Base-by-base conservation (phyloP, 805 yeast genomes). In the Metschnikowia continentalis region DNA sequence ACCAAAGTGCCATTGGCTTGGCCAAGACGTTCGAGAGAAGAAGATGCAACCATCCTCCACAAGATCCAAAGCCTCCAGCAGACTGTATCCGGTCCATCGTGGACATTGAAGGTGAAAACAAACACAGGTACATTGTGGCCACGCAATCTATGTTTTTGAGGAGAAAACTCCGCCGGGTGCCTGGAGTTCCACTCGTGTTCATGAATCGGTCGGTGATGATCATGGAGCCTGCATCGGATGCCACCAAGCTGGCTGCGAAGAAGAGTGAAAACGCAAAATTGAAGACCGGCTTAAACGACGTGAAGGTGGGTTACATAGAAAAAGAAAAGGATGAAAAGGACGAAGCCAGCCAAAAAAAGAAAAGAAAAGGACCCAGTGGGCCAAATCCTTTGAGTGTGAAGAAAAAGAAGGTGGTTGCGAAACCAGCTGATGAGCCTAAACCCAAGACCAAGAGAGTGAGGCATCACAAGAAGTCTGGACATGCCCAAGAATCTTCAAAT, bases 371-470 rank as follows among this genome's bases (percentile, higher is more conserved):
- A 3, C 86, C 90, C 10, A 86, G 83, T 59, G 91, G 79, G 32
- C 96, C 97, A 6, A 92, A 92, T 65, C 97, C 98, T 1, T 72
- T 92, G 60, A 90, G 97, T 71, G 74, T 90, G 47, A 90, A 89
- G 71, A 90, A 86, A 75, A 86, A 83, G 72, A 80, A 79, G 66
- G 62, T 48, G 6, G 84, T 82, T 71, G 79, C 78, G 64, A 61
- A 48, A 4, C 22, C 36, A 4, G 11, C 15, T 3, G 40, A 44
- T 5, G 39, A 32, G 7, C 45, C 39, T 6, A 52, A 50, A 32
- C 42, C 50, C 15, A 57, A 57, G 46, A 52, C 48, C 23, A 57
- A 54, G 50, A 47, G 62, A 35, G 50, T 33, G 19, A 50, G 61
- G 33, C 56, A 53, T 19, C 60, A 57, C 42, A 54, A 50, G 43